phyloP scores from a whole-genome alignment of 768 basidiomycete species.

The Infundibulicybe gibba region DNA sequence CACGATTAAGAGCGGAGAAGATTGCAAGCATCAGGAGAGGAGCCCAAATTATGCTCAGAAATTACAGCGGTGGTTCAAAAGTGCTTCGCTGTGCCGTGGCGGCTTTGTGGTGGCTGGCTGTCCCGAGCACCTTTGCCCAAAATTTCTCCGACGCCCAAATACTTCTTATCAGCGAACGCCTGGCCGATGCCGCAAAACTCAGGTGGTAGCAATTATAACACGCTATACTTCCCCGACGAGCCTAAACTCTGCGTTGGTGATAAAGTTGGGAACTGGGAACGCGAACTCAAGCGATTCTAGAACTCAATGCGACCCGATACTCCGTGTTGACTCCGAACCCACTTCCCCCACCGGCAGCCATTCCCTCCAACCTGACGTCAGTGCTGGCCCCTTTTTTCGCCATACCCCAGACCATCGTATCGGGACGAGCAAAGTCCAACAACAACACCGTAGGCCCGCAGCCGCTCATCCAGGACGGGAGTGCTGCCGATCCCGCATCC shows the following conservation, averaged over 20 bases:
- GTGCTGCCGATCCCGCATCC: constrained; percentile 76
- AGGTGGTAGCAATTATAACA: background rate
- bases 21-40: no score
- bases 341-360: constrained; percentile 32
- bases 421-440: constrained; percentile 38
- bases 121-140: background rate
- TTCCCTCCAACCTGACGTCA: constrained; percentile 25
- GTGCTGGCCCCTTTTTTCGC: constrained; percentile 51
- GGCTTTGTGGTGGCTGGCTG: no score
- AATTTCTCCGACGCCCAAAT: background rate
- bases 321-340: constrained; percentile 36
- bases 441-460: constrained; percentile 45
- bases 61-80: no score
- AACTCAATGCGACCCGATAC: constrained; percentile 38
- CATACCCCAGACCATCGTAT: constrained; percentile 50
- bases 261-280: constrained; percentile 57
- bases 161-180: background rate
- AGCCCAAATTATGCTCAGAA: no score
- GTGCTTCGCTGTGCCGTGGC: no score
- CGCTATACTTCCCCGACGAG: background rate
- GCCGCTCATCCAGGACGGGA: constrained; percentile 52
- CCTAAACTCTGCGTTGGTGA: background rate
- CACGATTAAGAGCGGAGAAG: no score
- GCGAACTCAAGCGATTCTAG: constrained; percentile 45
- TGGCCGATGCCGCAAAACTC: background rate